A percentile compares a stretch with the other conserved stretches of the same genome.
phyloP scores from a whole-genome alignment of 1,139 yeast species.

The Taiozyma onychis region DNA sequence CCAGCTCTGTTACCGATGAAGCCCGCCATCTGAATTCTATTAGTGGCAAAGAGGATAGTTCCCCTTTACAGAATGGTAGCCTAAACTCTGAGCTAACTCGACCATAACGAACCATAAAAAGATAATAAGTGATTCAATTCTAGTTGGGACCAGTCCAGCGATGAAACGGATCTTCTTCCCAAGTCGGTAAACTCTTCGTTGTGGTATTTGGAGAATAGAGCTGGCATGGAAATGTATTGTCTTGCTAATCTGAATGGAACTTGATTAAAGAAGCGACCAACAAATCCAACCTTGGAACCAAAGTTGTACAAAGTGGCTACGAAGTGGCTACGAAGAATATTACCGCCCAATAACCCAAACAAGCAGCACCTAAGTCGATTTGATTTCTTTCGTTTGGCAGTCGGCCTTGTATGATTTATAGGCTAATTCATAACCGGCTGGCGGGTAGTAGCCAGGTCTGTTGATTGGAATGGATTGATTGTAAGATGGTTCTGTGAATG shows the following conservation, averaged over 20 bases:
- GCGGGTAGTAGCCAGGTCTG: conserved; percentile 26
- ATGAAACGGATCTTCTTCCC: background rate
- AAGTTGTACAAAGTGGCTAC: conserved; percentile 36
- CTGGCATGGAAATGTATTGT: conserved; percentile 40
- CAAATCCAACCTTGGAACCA: conserved; percentile 27
- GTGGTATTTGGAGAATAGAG: conserved; percentile 31
- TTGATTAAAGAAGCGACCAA: conserved; percentile 33
- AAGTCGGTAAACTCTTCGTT: conserved; percentile 10
- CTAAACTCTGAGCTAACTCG: conserved; percentile 32
- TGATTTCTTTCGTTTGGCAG: conserved; percentile 36
- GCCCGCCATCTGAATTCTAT: conserved; percentile 46
- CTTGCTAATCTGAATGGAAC: conserved; percentile 35
- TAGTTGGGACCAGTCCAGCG: conserved; percentile 40
- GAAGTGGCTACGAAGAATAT: too few relatives aligned
- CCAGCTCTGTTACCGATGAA: conserved; percentile 60
- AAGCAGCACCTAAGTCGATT: conserved; percentile 41
- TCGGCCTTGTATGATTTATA: conserved; percentile 29
- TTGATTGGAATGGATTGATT: conserved; percentile 23
- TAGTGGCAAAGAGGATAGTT: conserved; percentile 36
- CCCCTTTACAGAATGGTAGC: conserved; percentile 32
- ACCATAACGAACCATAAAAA: conserved; percentile 37
- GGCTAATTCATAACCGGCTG: conserved; percentile 29
- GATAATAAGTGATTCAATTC: conserved; percentile 48
- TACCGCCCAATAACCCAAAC: conserved; percentile 43
- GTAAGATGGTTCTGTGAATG: conserved; percentile 25